Conservation (phyloP, 1,284 basidiomycete species). For the Puccinia horiana region DNA sequence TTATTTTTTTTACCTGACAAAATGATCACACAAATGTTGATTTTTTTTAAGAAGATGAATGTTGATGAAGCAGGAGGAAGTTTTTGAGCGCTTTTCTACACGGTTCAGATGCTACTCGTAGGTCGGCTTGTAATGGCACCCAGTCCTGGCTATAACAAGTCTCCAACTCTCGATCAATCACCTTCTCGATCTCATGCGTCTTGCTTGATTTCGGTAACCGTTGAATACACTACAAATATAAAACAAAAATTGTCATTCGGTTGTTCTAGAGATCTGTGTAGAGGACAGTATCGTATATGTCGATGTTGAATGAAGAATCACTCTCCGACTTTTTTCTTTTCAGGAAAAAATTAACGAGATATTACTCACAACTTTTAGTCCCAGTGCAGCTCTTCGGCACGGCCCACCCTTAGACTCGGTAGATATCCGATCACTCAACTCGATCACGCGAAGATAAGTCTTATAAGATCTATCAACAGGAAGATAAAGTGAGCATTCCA, state of each 20-base stretch:
- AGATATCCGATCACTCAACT: slow-evolving; percentile 64
- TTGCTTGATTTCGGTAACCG: slow-evolving; percentile 18
- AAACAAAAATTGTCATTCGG: slow-evolving; percentile 1
- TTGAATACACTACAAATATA: slow-evolving; percentile 23
- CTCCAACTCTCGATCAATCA: slow-evolving; percentile 21
- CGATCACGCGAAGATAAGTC: slow-evolving; percentile 75
- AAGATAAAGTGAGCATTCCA: too few species aligned
- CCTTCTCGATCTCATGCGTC: slow-evolving; percentile 4
- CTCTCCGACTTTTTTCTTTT: neutral
- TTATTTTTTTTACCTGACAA: neutral
- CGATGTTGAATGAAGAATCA: neutral
- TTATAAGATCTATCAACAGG: slow-evolving; percentile 69
- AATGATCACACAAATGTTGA: neutral
- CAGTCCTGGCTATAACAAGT: slow-evolving; percentile 45
- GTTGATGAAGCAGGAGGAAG: slow-evolving; percentile 3
- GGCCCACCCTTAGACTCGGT: slow-evolving; percentile 44
- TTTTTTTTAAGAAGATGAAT: neutral
- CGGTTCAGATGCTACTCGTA: slow-evolving; percentile 46
- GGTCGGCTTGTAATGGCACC: slow-evolving; percentile 35
- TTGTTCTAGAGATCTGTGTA: neutral
- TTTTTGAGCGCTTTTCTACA: slow-evolving; percentile 23
- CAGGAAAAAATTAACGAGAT: neutral
- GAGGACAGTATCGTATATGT: too few species aligned
- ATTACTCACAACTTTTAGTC: slow-evolving; percentile 39
- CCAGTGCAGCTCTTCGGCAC: slow-evolving; percentile 43